These are phyloP conservation scores for Globisporangium nagaii DNA, from an alignment of 352 stramenopile species.

Conservation along the genomic window DNA sequence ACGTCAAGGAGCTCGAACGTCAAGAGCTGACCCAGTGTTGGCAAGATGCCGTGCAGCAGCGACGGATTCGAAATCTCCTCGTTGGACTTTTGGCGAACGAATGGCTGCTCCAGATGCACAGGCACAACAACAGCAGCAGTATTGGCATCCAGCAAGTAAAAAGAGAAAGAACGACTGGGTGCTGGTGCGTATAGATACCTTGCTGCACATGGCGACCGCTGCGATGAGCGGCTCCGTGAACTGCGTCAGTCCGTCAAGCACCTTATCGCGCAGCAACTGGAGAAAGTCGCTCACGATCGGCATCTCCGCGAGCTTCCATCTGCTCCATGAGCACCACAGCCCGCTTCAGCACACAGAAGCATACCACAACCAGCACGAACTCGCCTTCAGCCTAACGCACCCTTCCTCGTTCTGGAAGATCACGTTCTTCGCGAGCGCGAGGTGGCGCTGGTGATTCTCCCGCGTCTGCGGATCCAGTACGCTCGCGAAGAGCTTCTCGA, in stretches of 20 bases:
- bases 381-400: no score
- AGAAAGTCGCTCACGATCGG: conserved; percentile 59
- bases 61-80: conserved; percentile 65
- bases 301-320: conserved; percentile 67
- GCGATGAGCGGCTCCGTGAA: conserved; percentile 38
- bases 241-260: conserved; percentile 31
- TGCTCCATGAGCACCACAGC: no score
- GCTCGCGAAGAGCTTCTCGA: conserved; percentile 64
- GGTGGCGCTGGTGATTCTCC: conserved; percentile 58
- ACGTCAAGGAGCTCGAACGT: conserved; percentile 50
- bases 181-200: no score
- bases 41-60: conserved; percentile 40
- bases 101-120: conserved; percentile 34
- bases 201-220: conserved; percentile 32
- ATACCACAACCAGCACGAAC: no score
- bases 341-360: no score
- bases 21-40: conserved; percentile 53
- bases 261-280: conserved; percentile 45
- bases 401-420: conserved; percentile 65
- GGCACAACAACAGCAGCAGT: background rate
- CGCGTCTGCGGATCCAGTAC: conserved; percentile 55
- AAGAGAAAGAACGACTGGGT: background rate
- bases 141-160: background rate
- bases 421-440: conserved; percentile 75
- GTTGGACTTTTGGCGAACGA: conserved; percentile 68